Conservation (phyloP, 306 rosid genomes). For the Malus sylvestris region DNA sequence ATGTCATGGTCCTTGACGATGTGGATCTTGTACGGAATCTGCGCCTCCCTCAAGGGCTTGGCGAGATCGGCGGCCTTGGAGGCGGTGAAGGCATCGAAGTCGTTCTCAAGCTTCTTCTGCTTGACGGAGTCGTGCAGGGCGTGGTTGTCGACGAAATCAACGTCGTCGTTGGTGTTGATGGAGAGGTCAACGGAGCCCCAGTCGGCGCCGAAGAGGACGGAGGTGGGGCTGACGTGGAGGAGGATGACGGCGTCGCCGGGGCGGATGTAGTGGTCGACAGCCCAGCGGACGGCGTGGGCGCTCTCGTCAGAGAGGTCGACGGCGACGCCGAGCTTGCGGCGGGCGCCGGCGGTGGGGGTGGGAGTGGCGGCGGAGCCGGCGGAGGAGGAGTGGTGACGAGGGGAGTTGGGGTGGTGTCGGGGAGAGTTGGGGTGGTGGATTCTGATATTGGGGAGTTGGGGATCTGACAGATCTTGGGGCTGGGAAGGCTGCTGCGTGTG, state of each 20-base stretch:
- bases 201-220: slow-evolving; percentile 96
- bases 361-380: slow-evolving; percentile 44
- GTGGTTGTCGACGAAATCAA: slow-evolving; percentile 26
- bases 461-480: slow-evolving; percentile 46
- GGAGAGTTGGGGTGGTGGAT: slow-evolving; percentile 91
- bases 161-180: slow-evolving; percentile 39
- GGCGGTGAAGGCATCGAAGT: slow-evolving; percentile 85
- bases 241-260: slow-evolving; percentile 97
- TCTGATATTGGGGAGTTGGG: slow-evolving; percentile 74
- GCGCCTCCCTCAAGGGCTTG: slow-evolving; percentile 63
- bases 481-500: slow-evolving; percentile 27
- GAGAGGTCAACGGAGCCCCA: slow-evolving; percentile 88
- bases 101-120: slow-evolving; percentile 55
- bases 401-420: slow-evolving; percentile 79
- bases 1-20: slow-evolving; percentile 97
- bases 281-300: slow-evolving; percentile 94
- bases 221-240: slow-evolving; percentile 94
- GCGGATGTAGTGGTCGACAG: slow-evolving; percentile 85
- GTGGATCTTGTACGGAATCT: slow-evolving; percentile 96
- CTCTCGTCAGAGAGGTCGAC: slow-evolving; percentile 95
- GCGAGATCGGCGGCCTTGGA: slow-evolving; percentile 73
- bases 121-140: slow-evolving; percentile 11
- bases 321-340: slow-evolving; percentile 92
- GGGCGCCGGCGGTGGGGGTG: slow-evolving; percentile 93
- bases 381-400: slow-evolving; percentile 48